Evolutionary conservation across 208 protist species (phyloP), one percentile per base, ranked within the genome.

Genomic region (Tritrichomonas foetus): DNA sequence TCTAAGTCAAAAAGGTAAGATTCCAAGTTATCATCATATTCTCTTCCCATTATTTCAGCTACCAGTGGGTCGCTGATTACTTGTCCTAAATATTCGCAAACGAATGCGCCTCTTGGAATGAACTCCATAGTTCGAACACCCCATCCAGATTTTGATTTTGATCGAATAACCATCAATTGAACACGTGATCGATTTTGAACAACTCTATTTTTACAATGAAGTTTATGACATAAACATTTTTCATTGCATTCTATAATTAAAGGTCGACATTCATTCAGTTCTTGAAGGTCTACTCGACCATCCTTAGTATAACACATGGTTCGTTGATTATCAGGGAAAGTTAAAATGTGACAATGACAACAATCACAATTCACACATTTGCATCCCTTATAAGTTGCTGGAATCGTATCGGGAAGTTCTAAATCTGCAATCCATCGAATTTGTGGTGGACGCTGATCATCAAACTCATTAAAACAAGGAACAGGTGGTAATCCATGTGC

Each of bases 71-170:
- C 44, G 11, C 47, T 49, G 11, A 96, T 95, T 22, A 96, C 84
- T 84, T 96, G 94, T 50, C 95, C 95, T 9, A 94, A 61, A 53
- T 96, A 96, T 94, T 96, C 95, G 44, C 80, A 92, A 27, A 96
- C 80, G 66, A 95, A 96, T 0, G 84, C 84, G 3, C 36, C 27
- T 2, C 41, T 50, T 47, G 93, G 94, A 47, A 96, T 95, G 13
- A 94, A 89, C 5, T 49, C 20, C 0, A 49, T 3, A 13, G 95
- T 33, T 50, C 93, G 27, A 20, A 95, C 74, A 16, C 95, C 94
- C 95, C 95, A 96, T 0, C 95, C 95, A 33, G 14, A 30, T 84
- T 84, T 84, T 13, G 74, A 84, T 53, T 39, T 25, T 22, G 41
- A 49, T 3, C 74, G 3, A 44, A 33, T 25, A 33, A 84, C 74